Base-by-base conservation (phyloP, 176 grass and related monocot genomes). In the Bonia amplexicaulis region DNA sequence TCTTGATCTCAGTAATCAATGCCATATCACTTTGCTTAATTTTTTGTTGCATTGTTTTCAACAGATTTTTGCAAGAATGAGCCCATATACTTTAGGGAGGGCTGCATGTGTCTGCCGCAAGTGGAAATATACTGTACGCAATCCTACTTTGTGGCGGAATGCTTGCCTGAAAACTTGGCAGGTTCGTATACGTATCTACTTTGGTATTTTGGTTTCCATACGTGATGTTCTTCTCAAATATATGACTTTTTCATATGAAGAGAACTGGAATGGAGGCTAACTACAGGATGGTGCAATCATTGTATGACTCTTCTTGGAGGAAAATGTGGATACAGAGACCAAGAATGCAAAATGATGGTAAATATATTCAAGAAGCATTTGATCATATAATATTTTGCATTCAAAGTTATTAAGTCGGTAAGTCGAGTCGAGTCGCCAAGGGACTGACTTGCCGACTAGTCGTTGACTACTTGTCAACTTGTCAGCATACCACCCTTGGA, bases 291-390 rank as follows among this genome's bases (percentile, higher is more conserved):
- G 83, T 90, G 40, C 80, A 61, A 72, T 93, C 87, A 0, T 47
- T 95, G 59, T 98, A 95, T 83, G 86, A 88, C 77, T 90, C 91
- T 64, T 98, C 96, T 81, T 98, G 96, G 96, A 98, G 93, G 81
- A 98, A 93, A 92, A 98, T 95, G 93, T 95, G 93, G 96, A 81
- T 98, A 65, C 85, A 85, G 81, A 95, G 93, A 87, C 93, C 91
- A 69, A 91, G 96, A 77, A 85, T 98, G 79, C 82, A 84, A 80
- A 89, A 19, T 84, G 96, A 95, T 85, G 96, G 96, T 98, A 93
- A 66, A 74, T 54, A 74, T 66, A 48, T 76, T 74, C 14, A 72
- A 82, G 55, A 66, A 82, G 20, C 55, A 49, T 79, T 66, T 80
- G 27, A 81, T 84, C 42, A 63, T 47, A 65, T 74, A 27, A 29